Evolutionary conservation across 257 asterid genomes (phyloP).

Genomic region (Anisodus acutangulus): DNA sequence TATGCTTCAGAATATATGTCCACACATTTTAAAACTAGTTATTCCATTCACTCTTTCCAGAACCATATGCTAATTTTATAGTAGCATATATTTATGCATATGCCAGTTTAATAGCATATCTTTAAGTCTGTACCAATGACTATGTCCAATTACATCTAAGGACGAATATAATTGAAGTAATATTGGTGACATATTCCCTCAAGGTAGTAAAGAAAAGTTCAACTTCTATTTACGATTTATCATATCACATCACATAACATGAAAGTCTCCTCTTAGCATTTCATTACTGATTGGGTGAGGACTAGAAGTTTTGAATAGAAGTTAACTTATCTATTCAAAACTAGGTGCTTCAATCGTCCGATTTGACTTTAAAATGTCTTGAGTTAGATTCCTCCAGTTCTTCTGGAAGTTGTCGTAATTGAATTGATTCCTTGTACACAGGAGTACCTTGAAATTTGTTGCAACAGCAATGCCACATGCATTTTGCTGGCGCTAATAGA

Average conservation of each 20-base stretch:
- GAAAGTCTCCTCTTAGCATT: not conserved
- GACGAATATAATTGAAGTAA: not conserved
- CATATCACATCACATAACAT: conserved; percentile 7
- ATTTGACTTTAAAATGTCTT: too few relatives aligned
- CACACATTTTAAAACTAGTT: not conserved
- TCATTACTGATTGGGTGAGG: not conserved
- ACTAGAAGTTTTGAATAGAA: too few relatives aligned
- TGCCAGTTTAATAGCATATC: conserved; percentile 1
- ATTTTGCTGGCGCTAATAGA: too few relatives aligned
- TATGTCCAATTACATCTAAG: not conserved
- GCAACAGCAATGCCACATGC: too few relatives aligned
- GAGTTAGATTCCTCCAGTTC: too few relatives aligned
- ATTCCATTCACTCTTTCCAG: conserved; percentile 6
- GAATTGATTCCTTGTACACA: too few relatives aligned
- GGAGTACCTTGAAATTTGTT: too few relatives aligned
- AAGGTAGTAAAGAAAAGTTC: not conserved
- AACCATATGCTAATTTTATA: conserved; percentile 24
- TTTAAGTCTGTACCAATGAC: not conserved
- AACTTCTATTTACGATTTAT: not conserved
- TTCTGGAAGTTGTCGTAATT: too few relatives aligned
- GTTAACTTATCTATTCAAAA: too few relatives aligned
- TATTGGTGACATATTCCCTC: not conserved
- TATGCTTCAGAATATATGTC: not conserved
- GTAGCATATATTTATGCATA: not conserved
- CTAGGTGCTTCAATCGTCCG: too few relatives aligned